A percentile compares a stretch with the other conserved stretches of the same genome.
phyloP scores from a whole-genome alignment of 1,139 yeast species.

The Protomyces inouyei region DNA sequence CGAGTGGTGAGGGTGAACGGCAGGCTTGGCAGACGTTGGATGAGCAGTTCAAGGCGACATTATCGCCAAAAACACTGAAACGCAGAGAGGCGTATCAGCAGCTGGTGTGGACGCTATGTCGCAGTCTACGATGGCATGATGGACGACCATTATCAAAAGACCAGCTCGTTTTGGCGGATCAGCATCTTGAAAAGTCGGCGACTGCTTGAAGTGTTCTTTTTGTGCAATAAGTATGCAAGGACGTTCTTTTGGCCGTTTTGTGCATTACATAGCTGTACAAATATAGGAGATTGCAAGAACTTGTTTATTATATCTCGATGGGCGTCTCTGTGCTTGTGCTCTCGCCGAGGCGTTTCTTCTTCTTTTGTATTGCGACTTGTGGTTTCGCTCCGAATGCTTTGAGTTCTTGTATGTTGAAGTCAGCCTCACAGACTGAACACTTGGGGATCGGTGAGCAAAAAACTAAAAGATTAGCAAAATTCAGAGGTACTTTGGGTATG shows the following conservation, averaged over 20 bases:
- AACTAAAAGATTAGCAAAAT: slow-evolving; percentile 27
- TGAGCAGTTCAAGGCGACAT: slow-evolving; percentile 1
- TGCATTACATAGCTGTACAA: no score
- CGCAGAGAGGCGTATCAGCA: slow-evolving; percentile 20
- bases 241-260: no score
- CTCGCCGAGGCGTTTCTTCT: slow-evolving; percentile 4
- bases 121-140: slow-evolving; percentile 22
- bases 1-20: neutral
- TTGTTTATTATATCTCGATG: neutral
- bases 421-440: slow-evolving; percentile 67
- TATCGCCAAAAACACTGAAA: neutral
- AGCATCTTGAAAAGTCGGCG: neutral
- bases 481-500: slow-evolving; percentile 27
- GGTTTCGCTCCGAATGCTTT: slow-evolving; percentile 22
- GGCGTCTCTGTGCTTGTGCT: neutral
- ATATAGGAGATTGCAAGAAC: no score
- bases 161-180: slow-evolving; percentile 11
- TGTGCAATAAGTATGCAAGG: no score
- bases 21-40: slow-evolving; percentile 7
- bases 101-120: slow-evolving; percentile 14
- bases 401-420: slow-evolving; percentile 43
- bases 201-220: neutral
- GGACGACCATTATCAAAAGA: slow-evolving; percentile 4
- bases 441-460: slow-evolving; percentile 43
- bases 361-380: slow-evolving; percentile 13